Conservation (phyloP, 768 basidiomycete species). For the Suillus weaverae region DNA sequence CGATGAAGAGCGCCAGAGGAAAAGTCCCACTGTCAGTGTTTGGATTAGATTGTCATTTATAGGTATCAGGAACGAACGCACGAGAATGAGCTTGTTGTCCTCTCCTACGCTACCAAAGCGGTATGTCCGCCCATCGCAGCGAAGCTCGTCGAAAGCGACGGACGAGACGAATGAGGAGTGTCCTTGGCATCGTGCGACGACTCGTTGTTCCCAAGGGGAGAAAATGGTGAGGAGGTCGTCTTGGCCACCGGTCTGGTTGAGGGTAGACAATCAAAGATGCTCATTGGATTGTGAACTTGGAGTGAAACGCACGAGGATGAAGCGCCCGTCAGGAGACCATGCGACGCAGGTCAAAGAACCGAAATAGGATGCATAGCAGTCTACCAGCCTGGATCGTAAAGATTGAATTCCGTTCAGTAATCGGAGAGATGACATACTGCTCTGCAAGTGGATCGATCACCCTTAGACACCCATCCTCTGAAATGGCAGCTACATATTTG, state of each 20-base stretch:
- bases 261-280: slow-evolving; percentile 6
- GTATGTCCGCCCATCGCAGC: slow-evolving; percentile 87
- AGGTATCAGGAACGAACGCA: slow-evolving; percentile 34
- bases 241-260: slow-evolving; percentile 84
- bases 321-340: slow-evolving; percentile 95
- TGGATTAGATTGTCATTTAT: background rate
- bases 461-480: slow-evolving; percentile 89
- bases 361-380: slow-evolving; percentile 94
- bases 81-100: slow-evolving; percentile 91
- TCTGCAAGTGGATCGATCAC: slow-evolving; percentile 88
- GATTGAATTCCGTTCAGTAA: slow-evolving; percentile 1
- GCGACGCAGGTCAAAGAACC: slow-evolving; percentile 86
- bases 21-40: slow-evolving; percentile 79
- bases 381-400: slow-evolving; percentile 63
- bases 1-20: slow-evolving; percentile 88
- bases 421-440: slow-evolving; percentile 51
- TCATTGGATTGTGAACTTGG: background rate
- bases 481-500: slow-evolving; percentile 83
- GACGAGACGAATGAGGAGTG: slow-evolving; percentile 93
- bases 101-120: slow-evolving; percentile 96
- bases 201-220: slow-evolving; percentile 91
- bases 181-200: slow-evolving; percentile 95
- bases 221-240: slow-evolving; percentile 95
- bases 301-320: slow-evolving; percentile 63
- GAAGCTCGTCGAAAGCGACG: slow-evolving; percentile 86